Evolutionary conservation across 768 basidiomycete species (phyloP), one percentile per base, ranked within the genome.

Genomic region (Naganishia antarctica): DNA sequence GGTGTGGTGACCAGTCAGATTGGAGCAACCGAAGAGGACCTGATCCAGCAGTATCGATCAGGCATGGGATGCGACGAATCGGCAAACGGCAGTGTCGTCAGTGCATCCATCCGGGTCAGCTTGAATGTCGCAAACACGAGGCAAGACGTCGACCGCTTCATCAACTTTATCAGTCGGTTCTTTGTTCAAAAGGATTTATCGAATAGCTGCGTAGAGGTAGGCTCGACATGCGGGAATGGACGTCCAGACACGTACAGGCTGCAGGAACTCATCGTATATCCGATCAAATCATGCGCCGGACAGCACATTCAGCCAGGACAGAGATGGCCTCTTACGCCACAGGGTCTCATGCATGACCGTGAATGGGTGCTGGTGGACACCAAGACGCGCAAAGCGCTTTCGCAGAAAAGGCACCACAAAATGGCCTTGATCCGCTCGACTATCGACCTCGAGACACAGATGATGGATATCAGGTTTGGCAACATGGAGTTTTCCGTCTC

Each of bases 241-340:
- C 34, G 13, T 1, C 13, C 40, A 21, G 21, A 48, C 8, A 6
- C 45, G 7, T 58, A 60, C 21, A 50, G 40, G 25, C 25, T 60
- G 21, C 23, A n/a, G 1, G 25, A 68, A 40, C 37, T 66, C 18
- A 53, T 41, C 7, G 34, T 66, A 63, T 70, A 73, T 43, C 72
- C 72, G 0, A 73, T 73, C 50, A 73, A 73, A 26, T 73, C 72
- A 7, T 73, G 72, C 48, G 67, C 65, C 1, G 64, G 63, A 0
- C 72, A 71, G 23, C 41, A 51, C 1, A 18, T 71, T 44, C 15
- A 25, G 4, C 28, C 51, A 7, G n/a, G 34, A 0, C 18, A 32
- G 0, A 21, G 48, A 3, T 73, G 72, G 71, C 57, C 67, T 1
- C 32, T 73, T 26, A 59, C 65, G 6, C 50, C 61, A 25, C 50